Percentiles rank a stretch among this genome's conserved stretches.
Evolutionary conservation across 306 rosid species (phyloP).

Genomic region (Sicyos edulis): DNA sequence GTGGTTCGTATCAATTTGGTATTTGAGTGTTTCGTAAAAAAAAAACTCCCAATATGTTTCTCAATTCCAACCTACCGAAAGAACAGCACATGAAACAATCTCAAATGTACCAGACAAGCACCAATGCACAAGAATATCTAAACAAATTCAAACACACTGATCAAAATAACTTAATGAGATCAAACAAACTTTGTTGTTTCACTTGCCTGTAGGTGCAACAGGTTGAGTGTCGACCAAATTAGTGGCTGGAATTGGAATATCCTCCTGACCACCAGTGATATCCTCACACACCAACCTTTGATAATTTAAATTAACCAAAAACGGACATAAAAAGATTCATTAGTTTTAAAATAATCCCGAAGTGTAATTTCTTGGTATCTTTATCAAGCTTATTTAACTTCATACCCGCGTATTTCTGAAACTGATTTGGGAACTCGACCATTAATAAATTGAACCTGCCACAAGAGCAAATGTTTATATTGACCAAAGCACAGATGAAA

Average conservation of each 20-base stretch:
- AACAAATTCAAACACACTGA: slow-evolving; percentile 12
- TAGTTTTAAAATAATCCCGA: slow-evolving; percentile 15
- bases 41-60: too few species aligned
- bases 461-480: slow-evolving; percentile 6
- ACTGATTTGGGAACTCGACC: slow-evolving; percentile 81
- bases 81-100: slow-evolving; percentile 5
- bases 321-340: background rate
- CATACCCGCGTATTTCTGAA: slow-evolving; percentile 83
- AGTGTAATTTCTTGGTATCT: slow-evolving; percentile 8
- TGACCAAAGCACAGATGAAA: background rate
- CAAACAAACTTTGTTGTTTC: slow-evolving; percentile 7
- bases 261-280: slow-evolving; percentile 70
- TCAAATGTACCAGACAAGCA: background rate
- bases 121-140: slow-evolving; percentile 6
- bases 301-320: slow-evolving; percentile 22
- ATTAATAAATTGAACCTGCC: slow-evolving; percentile 66
- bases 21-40: too few species aligned
- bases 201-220: slow-evolving; percentile 83
- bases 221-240: slow-evolving; percentile 88
- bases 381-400: background rate
- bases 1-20: background rate
- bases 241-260: slow-evolving; percentile 78
- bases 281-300: slow-evolving; percentile 83
- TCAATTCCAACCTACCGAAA: background rate
- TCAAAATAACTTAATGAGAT: background rate